These are phyloP conservation scores for Pichia gijzeniarum DNA, from an alignment of 805 yeast genomes.

Conservation along the genomic window DNA sequence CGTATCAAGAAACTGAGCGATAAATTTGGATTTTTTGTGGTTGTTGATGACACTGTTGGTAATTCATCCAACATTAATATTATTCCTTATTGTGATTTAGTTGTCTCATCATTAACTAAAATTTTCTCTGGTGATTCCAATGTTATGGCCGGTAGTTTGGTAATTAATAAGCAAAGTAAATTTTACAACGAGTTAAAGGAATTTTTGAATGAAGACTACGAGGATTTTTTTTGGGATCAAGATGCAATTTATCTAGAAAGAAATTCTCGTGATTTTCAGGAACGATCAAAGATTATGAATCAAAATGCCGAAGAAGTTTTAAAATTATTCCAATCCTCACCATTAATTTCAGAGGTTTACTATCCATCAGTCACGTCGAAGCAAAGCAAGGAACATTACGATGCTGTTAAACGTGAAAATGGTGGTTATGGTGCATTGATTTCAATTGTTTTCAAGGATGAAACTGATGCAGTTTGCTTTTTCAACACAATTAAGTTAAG, in stretches of 20 bases:
- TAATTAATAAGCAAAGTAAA: constrained; percentile 62
- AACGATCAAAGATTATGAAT: constrained; percentile 53
- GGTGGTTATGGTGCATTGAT: constrained; percentile 91
- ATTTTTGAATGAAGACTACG: constrained; percentile 48
- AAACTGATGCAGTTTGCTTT: constrained; percentile 61
- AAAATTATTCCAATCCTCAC: constrained; percentile 41
- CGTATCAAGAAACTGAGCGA: constrained; percentile 61
- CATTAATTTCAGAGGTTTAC: constrained; percentile 55
- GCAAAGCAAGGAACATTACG: constrained; percentile 56
- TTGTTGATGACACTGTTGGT: constrained; percentile 93
- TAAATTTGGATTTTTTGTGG: constrained; percentile 66
- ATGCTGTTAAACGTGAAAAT: constrained; percentile 51
- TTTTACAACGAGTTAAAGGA: constrained; percentile 44
- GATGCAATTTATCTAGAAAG: constrained; percentile 90
- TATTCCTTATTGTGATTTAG: constrained; percentile 77
- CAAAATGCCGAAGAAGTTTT: constrained; percentile 49
- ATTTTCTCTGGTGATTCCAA: constrained; percentile 92
- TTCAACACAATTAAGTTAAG: constrained; percentile 64
- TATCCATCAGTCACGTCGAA: constrained; percentile 56
- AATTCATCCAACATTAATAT: constrained; percentile 81
- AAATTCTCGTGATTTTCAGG: constrained; percentile 82
- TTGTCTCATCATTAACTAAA: constrained; percentile 82
- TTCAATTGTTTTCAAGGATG: constrained; percentile 62
- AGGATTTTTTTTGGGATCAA: constrained; percentile 84
- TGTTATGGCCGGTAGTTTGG: constrained; percentile 89